Conservation (phyloP, 129 eudicot species). For the Cynara cardunculus region DNA sequence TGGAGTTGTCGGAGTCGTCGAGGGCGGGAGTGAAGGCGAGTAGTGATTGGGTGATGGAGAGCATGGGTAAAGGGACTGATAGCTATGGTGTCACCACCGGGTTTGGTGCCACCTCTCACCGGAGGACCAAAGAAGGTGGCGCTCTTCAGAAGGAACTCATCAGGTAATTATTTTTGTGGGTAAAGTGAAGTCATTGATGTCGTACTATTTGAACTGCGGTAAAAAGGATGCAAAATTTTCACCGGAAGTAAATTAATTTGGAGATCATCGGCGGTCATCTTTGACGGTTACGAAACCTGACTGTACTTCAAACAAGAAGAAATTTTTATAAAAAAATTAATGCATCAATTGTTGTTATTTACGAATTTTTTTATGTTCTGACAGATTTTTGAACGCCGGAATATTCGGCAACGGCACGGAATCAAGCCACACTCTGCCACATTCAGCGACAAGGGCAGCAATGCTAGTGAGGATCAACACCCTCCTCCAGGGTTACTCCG, state of each 20-base stretch:
- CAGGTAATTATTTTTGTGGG: conserved; percentile 6
- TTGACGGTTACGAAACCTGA: background rate
- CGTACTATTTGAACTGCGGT: background rate
- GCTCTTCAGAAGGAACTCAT: conserved; percentile 42
- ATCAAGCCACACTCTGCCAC: conserved; percentile 36
- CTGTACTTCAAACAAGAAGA: background rate
- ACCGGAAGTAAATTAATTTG: background rate
- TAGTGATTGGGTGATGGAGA: conserved; percentile 47
- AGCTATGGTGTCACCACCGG: conserved; percentile 43
- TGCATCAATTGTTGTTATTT: background rate
- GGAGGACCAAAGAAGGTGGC: conserved; percentile 45
- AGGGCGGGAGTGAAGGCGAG: conserved; percentile 40
- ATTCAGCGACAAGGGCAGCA: conserved; percentile 37
- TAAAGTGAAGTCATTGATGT: no score
- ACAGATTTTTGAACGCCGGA: conserved; percentile 40
- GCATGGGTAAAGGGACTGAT: conserved; percentile 39
- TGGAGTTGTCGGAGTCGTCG: conserved; percentile 36
- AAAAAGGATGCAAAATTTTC: no score
- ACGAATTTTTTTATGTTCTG: background rate
- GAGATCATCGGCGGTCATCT: background rate
- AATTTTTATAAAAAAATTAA: background rate
- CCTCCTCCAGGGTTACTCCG: conserved; percentile 42
- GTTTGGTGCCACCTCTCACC: conserved; percentile 38
- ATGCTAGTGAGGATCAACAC: conserved; percentile 39
- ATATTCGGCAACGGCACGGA: conserved; percentile 35